phyloP scores from a whole-genome alignment of 2,329 filamentous ascomycete species.

The Plectosphaerella plurivora region DNA sequence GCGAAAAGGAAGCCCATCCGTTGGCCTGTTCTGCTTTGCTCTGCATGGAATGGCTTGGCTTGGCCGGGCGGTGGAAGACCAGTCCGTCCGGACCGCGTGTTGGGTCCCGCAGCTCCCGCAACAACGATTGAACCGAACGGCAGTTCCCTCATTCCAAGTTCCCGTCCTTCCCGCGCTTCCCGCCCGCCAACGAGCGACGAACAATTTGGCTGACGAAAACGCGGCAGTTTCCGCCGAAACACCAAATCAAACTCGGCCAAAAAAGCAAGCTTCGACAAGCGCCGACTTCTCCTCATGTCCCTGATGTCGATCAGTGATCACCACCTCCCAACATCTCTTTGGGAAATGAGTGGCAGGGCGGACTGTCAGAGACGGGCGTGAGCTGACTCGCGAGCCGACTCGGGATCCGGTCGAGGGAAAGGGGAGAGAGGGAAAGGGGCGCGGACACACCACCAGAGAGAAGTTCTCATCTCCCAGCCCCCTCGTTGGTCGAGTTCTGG shows the following conservation, averaged over 20 bases:
- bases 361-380: not conserved
- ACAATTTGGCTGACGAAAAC: too few relatives aligned
- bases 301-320: not conserved
- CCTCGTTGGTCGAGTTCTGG: not conserved
- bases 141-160: not conserved
- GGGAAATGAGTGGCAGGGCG: not conserved
- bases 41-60: too few relatives aligned
- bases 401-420: not conserved
- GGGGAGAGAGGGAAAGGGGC: conserved; percentile 1
- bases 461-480: too few relatives aligned
- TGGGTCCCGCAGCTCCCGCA: too few relatives aligned
- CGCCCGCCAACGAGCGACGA: not conserved
- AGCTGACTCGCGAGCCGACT: not conserved
- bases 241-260: too few relatives aligned
- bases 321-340: not conserved
- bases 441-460: not conserved
- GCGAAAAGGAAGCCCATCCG: too few relatives aligned
- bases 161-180: not conserved
- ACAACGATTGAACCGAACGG: not conserved
- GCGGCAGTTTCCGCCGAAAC: too few relatives aligned
- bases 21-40: too few relatives aligned
- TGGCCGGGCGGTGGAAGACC: too few relatives aligned
- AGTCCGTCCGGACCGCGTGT: too few relatives aligned
- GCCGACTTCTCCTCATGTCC: not conserved
- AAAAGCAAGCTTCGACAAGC: not conserved